A percentile compares a stretch with the other conserved stretches of the same genome.
These are phyloP conservation scores for Apiospora pterosperma DNA, from an alignment of 2,329 filamentous ascomycete genomes.

Conservation along the genomic window DNA sequence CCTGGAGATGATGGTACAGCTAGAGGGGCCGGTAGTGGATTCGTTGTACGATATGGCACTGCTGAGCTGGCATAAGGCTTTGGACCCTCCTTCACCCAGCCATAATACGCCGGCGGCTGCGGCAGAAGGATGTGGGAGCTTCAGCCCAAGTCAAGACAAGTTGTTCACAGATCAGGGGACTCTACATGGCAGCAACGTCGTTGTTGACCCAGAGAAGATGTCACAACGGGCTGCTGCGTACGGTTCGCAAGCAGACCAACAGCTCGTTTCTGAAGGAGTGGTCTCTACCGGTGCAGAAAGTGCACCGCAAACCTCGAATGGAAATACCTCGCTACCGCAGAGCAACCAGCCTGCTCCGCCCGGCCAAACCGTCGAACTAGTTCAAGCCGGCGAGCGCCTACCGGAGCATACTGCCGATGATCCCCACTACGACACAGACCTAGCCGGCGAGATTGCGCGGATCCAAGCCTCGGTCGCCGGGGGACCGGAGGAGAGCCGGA, in stretches of 20 bases:
- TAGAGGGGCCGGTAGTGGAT: slow-evolving; percentile 75
- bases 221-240: slow-evolving; percentile 10
- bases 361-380: neutral
- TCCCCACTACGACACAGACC: slow-evolving; percentile 61
- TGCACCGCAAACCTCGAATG: slow-evolving; percentile 8
- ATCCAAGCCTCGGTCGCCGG: slow-evolving; percentile 56
- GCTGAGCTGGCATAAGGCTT: slow-evolving; percentile 64
- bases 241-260: slow-evolving; percentile 6
- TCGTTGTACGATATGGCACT: slow-evolving; percentile 71
- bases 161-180: slow-evolving; percentile 27
- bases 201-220: slow-evolving; percentile 25
- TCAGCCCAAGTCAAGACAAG: slow-evolving; percentile 17
- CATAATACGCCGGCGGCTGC: slow-evolving; percentile 45
- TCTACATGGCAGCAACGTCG: slow-evolving; percentile 24
- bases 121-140: slow-evolving; percentile 22
- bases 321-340: neutral
- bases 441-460: slow-evolving; percentile 58
- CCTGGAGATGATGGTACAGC: slow-evolving; percentile 73
- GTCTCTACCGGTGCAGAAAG: neutral
- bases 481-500: slow-evolving; percentile 45
- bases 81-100: slow-evolving; percentile 59
- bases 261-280: neutral
- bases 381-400: slow-evolving; percentile 22
- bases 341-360: neutral
- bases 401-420: slow-evolving; percentile 55